A percentile compares a stretch with the other conserved stretches of the same genome.
Evolutionary conservation across 345 rosid genomes (phyloP).

Genomic region (Citrus hindsii): DNA sequence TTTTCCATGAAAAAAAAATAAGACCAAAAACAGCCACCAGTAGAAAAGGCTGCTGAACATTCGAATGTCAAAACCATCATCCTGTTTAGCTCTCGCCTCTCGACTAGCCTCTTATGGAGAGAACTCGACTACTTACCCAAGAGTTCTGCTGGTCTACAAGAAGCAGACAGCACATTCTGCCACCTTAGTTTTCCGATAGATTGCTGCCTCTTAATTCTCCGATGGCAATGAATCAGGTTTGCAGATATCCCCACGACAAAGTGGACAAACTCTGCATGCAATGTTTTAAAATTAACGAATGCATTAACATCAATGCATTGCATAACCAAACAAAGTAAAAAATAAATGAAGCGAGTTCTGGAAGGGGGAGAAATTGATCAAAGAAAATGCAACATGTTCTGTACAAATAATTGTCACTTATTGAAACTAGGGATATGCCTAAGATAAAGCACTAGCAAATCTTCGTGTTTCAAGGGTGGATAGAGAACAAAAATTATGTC

Average conservation of each 20-base stretch:
- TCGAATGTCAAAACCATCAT: conserved; percentile 3
- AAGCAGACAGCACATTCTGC: not conserved
- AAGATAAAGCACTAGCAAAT: not conserved
- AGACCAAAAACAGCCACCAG: not conserved
- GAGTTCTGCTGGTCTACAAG: conserved; percentile 1
- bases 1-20: conserved; percentile 1
- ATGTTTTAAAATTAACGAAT: conserved; percentile 9
- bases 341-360: not conserved
- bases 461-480: not conserved
- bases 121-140: conserved; percentile 1
- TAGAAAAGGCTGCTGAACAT: not conserved
- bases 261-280: conserved; percentile 83
- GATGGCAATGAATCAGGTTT: conserved; percentile 40
- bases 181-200: not conserved
- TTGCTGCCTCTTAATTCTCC: conserved; percentile 26
- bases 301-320: not conserved
- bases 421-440: not conserved
- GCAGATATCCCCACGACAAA: conserved; percentile 95
- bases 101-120: not conserved
- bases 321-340: not conserved
- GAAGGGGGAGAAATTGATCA: not conserved
- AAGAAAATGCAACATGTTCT: not conserved
- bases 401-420: not conserved
- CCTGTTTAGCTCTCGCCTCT: not conserved
- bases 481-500: not conserved